Evolutionary conservation across 345 rosid genomes (phyloP), one percentile per base, ranked within the genome.

Genomic region (Reutealis trisperma): DNA sequence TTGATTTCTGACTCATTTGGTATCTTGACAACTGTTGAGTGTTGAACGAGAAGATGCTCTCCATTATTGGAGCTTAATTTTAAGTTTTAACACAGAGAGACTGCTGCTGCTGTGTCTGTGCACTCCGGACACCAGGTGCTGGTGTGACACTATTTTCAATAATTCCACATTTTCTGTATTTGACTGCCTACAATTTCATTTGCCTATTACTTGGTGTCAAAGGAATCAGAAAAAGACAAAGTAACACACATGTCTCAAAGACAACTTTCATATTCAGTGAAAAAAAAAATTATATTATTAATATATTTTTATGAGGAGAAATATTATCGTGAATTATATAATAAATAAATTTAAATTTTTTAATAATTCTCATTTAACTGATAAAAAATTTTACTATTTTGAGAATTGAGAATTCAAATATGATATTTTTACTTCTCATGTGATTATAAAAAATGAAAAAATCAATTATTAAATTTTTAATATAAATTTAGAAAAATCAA

Each of bases 11-110:
- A 75, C 69, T 77, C 25, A 67, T 21, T 54, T 13, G 70, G 72
- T 73, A 77, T 83, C 82, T 77, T 81, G 58, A 79, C 85, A 77
- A 74, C 80, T 84, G 80, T 67, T 78, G 73, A 37, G 41, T 37
- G 41, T 37, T 37, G 41, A 37, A 37, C 61, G 18, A n/a, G 5
- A 57, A 76, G 77, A 70, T 76, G 78, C 78, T 55, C 61, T 69
- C 73, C 74, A 78, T 80, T 79, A 77, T 77, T 77, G 62, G 64
- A 54, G 65, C 34, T 64, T 68, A 61, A 64, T 49, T 45, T 7
- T 45, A 47, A 47, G 14, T 47, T 47, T 47, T 2, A 47, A 45
- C 11, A 45, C 1, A 47, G 51, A 80, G 67, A 49, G 60, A n/a
- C 19, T 44, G 22, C 49, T 60, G 57, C 51, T 47, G 51, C 13